Base-by-base conservation (phyloP, 208 protist species). In the Leishmania martiniquensis region DNA sequence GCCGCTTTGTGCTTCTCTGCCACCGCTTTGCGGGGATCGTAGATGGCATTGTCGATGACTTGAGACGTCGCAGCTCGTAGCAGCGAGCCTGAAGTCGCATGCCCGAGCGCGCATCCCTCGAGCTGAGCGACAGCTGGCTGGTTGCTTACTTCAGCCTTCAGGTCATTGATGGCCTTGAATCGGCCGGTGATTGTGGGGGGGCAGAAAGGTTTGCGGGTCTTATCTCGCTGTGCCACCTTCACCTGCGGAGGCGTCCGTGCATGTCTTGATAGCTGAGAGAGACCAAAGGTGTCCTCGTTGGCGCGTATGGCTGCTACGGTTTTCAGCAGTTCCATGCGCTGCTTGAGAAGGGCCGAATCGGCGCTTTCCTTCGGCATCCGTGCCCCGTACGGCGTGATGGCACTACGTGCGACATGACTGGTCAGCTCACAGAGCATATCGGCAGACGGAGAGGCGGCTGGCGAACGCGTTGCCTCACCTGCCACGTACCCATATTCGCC, bases 21-120 rank as follows among this genome's bases (percentile, higher is more conserved):
- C 32, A 80, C 62, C 59, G 69, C 69, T 32, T 17, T n/a, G n/a
- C 86, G 86, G 6, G 86, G 83, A 76, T 89, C 80, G 47, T 52
- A 29, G n/a, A 62, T 44, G 32, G 63, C 59, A 32, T 32, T 55
- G n/a, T 17, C 55, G 7, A n/a, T n/a, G n/a, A n/a, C n/a, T n/a
- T 44, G 22, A 20, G 54, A 32, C 17, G 20, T 44, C 57, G 66
- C 72, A 6, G 45, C 7, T 7, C 51, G 25, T 29, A 54, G 22
- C 4, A n/a, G 45, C 57, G 68, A 42, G 12, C 68, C 44, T 62
- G 32, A 12, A 62, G 76, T 59, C 47, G 42, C 67, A 32, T 12
- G 15, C 37, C 25, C 42, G 25, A n/a, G 45, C 13, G 55, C 25
- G 7, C 57, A 5, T 59, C 55, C 69, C 29, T 49, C 12, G 15